A percentile compares a stretch with the other conserved stretches of the same genome.
phyloP scores from a whole-genome alignment of 179 eudicot species.

The Pouteria campechiana region DNA sequence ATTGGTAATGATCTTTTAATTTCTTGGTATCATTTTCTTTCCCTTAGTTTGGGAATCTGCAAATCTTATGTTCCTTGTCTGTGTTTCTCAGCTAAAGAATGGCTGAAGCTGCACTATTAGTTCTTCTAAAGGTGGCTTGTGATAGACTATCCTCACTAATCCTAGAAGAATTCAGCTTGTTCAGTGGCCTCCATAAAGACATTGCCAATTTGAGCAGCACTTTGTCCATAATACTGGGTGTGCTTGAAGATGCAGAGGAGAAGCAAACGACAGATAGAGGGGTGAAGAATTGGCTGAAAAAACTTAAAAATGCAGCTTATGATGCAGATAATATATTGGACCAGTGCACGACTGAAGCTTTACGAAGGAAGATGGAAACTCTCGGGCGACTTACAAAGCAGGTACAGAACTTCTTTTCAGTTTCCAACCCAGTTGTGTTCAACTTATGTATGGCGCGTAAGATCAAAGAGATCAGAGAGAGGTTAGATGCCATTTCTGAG shows the following conservation, averaged over 20 bases:
- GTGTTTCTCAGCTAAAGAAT: too few relatives aligned
- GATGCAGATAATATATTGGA: background rate
- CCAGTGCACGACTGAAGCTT: background rate
- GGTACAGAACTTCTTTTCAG: background rate
- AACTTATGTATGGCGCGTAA: background rate
- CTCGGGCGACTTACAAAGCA: background rate
- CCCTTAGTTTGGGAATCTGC: too few relatives aligned
- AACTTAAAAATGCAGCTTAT: background rate
- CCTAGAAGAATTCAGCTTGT: too few relatives aligned
- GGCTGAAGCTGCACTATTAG: too few relatives aligned
- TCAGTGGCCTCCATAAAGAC: too few relatives aligned
- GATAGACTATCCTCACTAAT: too few relatives aligned
- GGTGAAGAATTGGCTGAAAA: background rate
- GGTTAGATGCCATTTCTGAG: background rate
- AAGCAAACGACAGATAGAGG: slow-evolving; percentile 6
- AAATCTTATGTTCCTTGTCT: too few relatives aligned
- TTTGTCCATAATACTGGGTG: background rate
- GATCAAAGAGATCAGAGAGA: background rate
- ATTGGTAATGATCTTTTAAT: too few relatives aligned
- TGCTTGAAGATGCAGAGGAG: slow-evolving; percentile 20
- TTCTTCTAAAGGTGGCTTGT: too few relatives aligned
- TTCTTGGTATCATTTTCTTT: too few relatives aligned
- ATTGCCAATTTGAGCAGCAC: too few relatives aligned
- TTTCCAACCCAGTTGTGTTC: background rate
- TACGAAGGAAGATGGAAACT: background rate